These are phyloP conservation scores for Artemisia tridentata DNA, from an alignment of 129 eudicot species.

Conservation along the genomic window DNA sequence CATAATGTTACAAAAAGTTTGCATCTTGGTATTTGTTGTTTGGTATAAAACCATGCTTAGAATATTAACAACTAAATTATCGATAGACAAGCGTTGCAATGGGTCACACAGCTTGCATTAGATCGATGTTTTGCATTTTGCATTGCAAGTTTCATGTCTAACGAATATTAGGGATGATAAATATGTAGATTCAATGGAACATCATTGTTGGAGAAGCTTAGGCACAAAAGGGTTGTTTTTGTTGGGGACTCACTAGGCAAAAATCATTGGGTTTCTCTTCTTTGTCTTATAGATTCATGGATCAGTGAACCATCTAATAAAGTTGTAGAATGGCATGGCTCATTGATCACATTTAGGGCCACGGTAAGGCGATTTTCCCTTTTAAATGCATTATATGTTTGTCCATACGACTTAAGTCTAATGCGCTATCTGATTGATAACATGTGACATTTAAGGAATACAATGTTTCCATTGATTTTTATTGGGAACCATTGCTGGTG, in stretches of 20 bases:
- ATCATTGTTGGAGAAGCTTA: slow-evolving; percentile 54
- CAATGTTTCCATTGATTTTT: slow-evolving; percentile 65
- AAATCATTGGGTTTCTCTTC: slow-evolving; percentile 67
- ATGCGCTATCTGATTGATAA: not conserved
- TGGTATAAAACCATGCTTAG: no score
- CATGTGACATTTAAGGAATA: slow-evolving; percentile 41
- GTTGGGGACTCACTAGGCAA: slow-evolving; percentile 75
- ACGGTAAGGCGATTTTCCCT: no score
- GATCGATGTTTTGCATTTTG: not conserved
- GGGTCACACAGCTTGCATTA: no score
- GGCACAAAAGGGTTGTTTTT: slow-evolving; percentile 57
- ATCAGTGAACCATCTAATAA: slow-evolving; percentile 37
- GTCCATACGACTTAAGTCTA: no score
- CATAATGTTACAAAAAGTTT: no score
- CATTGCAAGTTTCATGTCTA: slow-evolving; percentile 5
- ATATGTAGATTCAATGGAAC: slow-evolving; percentile 60
- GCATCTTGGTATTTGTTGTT: no score
- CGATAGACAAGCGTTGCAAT: no score
- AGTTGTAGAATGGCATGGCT: slow-evolving; percentile 44
- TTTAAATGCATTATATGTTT: no score
- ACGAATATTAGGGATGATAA: not conserved
- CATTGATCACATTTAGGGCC: slow-evolving; percentile 44
- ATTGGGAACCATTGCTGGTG: slow-evolving; percentile 70
- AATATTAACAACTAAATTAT: no score
- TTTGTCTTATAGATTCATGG: slow-evolving; percentile 53